Conservation (phyloP, 1,284 basidiomycete species). For the Irpex sp. region DNA sequence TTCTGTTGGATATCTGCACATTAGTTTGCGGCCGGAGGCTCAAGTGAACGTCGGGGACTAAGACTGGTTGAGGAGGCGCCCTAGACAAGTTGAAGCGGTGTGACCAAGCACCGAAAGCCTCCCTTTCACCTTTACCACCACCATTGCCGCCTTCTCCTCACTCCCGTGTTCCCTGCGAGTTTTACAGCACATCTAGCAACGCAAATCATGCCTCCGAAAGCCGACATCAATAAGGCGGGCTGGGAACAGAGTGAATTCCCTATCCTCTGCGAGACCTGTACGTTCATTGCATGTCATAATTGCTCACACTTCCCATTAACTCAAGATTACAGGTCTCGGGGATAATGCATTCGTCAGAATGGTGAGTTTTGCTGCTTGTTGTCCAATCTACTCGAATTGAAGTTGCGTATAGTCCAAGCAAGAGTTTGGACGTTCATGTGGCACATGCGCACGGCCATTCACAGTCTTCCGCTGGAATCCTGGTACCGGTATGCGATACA, state of each 20-base stretch:
- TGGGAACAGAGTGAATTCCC: conserved; percentile 92
- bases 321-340: conserved; percentile 65
- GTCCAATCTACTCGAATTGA: background rate
- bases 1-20: background rate
- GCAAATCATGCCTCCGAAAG: conserved; percentile 47
- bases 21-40: no score
- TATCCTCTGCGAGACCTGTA: conserved; percentile 90
- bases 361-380: conserved; percentile 45
- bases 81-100: background rate
- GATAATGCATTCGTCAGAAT: conserved; percentile 88
- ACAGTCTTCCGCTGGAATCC: conserved; percentile 99
- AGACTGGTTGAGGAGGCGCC: no score
- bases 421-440: conserved; percentile 93
- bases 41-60: no score
- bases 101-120: background rate
- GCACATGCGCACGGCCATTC: conserved; percentile 93
- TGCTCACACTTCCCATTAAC: conserved; percentile 3
- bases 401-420: conserved; percentile 76
- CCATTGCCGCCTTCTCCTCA: background rate
- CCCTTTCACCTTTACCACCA: background rate
- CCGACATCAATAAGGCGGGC: conserved; percentile 87
- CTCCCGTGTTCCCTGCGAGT: background rate
- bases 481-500: conserved; percentile 89
- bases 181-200: background rate
- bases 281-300: conserved; percentile 24